A percentile compares a stretch with the other conserved stretches of the same genome.
Evolutionary conservation across 2,329 filamentous ascomycete genomes (phyloP).

Genomic region (Scytalidium lignicola): DNA sequence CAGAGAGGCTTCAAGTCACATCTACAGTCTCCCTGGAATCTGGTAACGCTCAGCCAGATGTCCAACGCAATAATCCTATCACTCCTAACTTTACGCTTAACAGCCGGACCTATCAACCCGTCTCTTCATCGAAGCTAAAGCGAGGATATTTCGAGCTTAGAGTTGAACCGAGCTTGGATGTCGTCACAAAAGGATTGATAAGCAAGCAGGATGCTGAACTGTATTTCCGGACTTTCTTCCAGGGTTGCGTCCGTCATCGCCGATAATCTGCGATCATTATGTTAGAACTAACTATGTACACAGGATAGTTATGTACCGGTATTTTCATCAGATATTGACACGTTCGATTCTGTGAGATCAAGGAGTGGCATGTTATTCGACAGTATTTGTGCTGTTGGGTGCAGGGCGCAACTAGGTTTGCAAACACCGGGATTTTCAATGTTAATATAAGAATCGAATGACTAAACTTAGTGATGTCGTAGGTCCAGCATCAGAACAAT

Average conservation of each 20-base stretch:
- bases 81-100: not conserved
- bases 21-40: not conserved
- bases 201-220: slow-evolving; percentile 10
- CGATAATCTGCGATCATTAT: not conserved
- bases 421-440: too few species aligned
- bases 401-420: slow-evolving; percentile 29
- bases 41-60: not conserved
- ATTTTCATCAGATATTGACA: slow-evolving; percentile 39
- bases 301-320: slow-evolving; percentile 41
- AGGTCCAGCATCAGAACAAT: slow-evolving; percentile 33
- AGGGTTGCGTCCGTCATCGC: slow-evolving; percentile 15
- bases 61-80: too few species aligned
- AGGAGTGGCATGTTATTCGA: slow-evolving; percentile 47
- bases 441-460: not conserved
- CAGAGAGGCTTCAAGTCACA: not conserved
- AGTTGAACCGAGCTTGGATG: slow-evolving; percentile 4
- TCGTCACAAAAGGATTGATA: slow-evolving; percentile 12
- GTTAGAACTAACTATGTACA: not conserved
- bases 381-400: slow-evolving; percentile 46
- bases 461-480: slow-evolving; percentile 9
- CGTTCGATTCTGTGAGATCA: slow-evolving; percentile 37
- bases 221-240: slow-evolving; percentile 16
- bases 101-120: not conserved
- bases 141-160: slow-evolving; percentile 11
- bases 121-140: slow-evolving; percentile 6